Evolutionary conservation across 345 rosid species (phyloP), one percentile per base, ranked within the genome.

Genomic region (Laguncularia racemosa): DNA sequence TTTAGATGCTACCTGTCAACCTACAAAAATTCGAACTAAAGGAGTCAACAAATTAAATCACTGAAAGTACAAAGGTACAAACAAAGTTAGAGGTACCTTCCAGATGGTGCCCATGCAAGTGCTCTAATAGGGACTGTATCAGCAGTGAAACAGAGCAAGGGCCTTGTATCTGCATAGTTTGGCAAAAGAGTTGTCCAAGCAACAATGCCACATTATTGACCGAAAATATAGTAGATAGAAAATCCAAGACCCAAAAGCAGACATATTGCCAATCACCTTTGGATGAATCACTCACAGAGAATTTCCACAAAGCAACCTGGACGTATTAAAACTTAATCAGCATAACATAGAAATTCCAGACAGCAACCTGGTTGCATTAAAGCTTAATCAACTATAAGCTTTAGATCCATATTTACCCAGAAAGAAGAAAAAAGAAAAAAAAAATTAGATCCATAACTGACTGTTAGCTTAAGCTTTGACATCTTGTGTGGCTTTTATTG

Each of bases 231-330:
- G 6, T 44, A 19, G 18, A 12, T n/a, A 18, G 0, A 51, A 26
- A 54, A 63, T 55, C 0, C 33, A 16, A 20, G 53, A 23, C 40
- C 47, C 46, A 12, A 48, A 16, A 12, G 53, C 38, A 48, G 16
- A 50, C 33, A 4, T 13, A 13, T 23, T 46, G 43, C 55, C 62
- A 67, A 49, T 53, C 77, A 93, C 96, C 95, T 76, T 72, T 78
- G 16, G 72, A 68, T 66, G 81, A 51, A 63, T 60, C 71, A 65
- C 67, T 65, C 38, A 63, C 64, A 71, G 77, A 71, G 70, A 89
- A 93, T 71, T 89, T 93, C 99, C 97, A 89, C 64, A 93, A 62
- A 73, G 92, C 99, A 79, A 93, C 90, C 99, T 89, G 81, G 71
- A 67, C 48, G 40, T n/a, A 50, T 14, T 26, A 6, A n/a, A 59